Conservation (phyloP, 1,139 yeast genomes). For the Hyphopichia buzzinii region DNA sequence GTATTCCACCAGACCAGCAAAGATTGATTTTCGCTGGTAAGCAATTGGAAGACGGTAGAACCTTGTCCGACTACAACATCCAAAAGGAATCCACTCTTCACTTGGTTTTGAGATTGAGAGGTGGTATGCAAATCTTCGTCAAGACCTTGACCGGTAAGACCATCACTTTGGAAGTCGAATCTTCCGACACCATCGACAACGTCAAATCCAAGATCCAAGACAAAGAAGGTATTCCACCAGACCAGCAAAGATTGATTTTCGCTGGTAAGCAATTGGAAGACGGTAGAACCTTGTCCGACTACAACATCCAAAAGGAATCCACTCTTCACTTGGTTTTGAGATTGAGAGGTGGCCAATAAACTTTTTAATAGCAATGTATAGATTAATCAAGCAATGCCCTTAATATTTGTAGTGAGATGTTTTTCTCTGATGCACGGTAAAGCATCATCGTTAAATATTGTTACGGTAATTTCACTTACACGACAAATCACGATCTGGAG, state of each 20-base stretch:
- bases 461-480: no score
- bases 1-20: constrained; percentile 98
- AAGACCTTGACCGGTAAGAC: constrained; percentile 70
- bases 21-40: constrained; percentile 98
- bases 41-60: constrained; percentile 97
- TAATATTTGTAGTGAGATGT: no score
- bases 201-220: constrained; percentile 55
- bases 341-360: constrained; percentile 68
- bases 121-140: constrained; percentile 77
- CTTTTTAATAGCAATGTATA: not conserved
- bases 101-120: constrained; percentile 96
- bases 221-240: constrained; percentile 54
- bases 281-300: constrained; percentile 65
- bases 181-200: constrained; percentile 71
- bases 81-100: constrained; percentile 74
- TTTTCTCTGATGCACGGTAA: no score
- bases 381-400: not conserved
- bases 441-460: no score
- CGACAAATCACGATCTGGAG: no score
- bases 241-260: constrained; percentile 54
- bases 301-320: constrained; percentile 67
- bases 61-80: constrained; percentile 41
- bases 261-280: constrained; percentile 66
- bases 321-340: constrained; percentile 56
- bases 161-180: constrained; percentile 67